Evolutionary conservation across 2,329 filamentous ascomycete genomes (phyloP).

Genomic region (Microcyclosporella mali): DNA sequence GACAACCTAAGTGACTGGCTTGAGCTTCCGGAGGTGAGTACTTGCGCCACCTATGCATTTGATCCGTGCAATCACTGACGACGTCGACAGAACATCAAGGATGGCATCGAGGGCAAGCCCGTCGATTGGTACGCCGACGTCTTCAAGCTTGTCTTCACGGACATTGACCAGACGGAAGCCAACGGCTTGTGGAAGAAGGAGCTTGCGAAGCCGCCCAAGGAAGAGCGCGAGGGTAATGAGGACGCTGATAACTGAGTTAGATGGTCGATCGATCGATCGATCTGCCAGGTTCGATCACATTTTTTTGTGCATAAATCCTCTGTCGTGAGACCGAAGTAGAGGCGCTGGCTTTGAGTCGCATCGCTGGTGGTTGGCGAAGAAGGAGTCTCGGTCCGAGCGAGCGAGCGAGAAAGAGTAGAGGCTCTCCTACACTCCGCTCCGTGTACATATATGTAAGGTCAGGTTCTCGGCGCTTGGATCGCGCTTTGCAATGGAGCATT

Average conservation of each 20-base stretch:
- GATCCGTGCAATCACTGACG: slow-evolving; percentile 8
- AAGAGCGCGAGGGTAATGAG: slow-evolving; percentile 36
- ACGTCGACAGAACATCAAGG: slow-evolving; percentile 79
- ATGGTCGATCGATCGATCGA: too few species aligned
- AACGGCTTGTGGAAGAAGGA: slow-evolving; percentile 66
- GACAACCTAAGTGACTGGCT: slow-evolving; percentile 98
- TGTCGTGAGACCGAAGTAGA: too few species aligned
- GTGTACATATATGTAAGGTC: too few species aligned
- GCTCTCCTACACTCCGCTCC: too few species aligned
- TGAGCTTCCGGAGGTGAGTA: slow-evolving; percentile 85
- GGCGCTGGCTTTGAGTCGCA: too few species aligned
- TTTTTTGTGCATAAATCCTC: too few species aligned
- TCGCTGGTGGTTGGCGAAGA: too few species aligned
- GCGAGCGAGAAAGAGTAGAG: too few species aligned
- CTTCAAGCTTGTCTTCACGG: slow-evolving; percentile 82
- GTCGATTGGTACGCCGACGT: slow-evolving; percentile 93
- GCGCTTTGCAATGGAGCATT: too few species aligned
- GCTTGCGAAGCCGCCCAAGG: slow-evolving; percentile 51
- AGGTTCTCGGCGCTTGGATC: too few species aligned
- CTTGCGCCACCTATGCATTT: not conserved
- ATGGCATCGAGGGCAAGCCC: slow-evolving; percentile 84
- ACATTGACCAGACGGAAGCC: slow-evolving; percentile 65
- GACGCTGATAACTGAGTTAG: slow-evolving; percentile 13
- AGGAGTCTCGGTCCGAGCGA: too few species aligned
- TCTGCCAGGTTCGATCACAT: too few species aligned